Percentiles rank a stretch among this genome's conserved stretches.
phyloP scores from a whole-genome alignment of 495 filamentous ascomycete species.

The Trichocladium antarcticum region DNA sequence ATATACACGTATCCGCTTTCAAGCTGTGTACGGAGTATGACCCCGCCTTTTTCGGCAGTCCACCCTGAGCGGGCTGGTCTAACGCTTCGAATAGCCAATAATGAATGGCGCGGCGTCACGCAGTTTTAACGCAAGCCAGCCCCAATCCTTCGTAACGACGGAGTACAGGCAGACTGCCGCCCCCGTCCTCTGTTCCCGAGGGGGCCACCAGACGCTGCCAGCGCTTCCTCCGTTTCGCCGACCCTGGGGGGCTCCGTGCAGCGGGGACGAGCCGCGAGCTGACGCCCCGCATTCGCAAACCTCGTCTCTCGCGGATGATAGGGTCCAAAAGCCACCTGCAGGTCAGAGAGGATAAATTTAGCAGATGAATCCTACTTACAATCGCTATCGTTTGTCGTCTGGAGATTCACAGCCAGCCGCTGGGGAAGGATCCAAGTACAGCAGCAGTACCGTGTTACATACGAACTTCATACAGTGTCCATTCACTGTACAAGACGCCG shows the following conservation, averaged over 20 bases:
- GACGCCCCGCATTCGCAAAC: not conserved
- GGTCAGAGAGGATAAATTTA: constrained; percentile 3
- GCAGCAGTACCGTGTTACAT: not conserved
- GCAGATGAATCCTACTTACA: not conserved
- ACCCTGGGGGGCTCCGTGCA: not conserved
- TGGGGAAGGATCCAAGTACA: not conserved
- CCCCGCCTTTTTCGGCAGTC: no score
- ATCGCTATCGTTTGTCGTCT: not conserved
- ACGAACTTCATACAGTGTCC: no score
- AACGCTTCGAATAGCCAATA: no score
- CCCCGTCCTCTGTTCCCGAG: not conserved
- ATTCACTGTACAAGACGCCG: not conserved
- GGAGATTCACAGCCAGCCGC: not conserved
- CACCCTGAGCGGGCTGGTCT: no score
- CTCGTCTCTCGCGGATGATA: not conserved
- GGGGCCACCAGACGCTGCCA: not conserved
- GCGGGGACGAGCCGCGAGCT: constrained; percentile 1
- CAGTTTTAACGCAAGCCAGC: no score
- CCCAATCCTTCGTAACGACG: no score
- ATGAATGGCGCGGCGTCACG: no score
- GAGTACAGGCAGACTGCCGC: no score
- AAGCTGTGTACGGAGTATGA: no score
- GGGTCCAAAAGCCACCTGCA: no score
- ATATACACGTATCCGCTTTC: no score
- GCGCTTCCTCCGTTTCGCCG: constrained; percentile 4